These are phyloP conservation scores for Phytophthora vignae DNA, from an alignment of 352 stramenopile species.

Conservation along the genomic window DNA sequence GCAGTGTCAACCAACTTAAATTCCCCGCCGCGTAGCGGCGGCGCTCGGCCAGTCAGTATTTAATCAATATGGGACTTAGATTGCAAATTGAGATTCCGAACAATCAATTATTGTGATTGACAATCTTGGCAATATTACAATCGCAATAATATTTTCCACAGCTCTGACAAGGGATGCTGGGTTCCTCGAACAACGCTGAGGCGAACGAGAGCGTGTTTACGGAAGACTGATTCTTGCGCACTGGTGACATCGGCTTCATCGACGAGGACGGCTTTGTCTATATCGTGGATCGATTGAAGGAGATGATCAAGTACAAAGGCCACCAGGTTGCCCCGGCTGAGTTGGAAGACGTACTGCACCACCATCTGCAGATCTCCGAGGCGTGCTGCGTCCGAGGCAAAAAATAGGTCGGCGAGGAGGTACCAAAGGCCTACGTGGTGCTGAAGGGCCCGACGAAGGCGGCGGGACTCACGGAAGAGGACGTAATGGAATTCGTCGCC, in stretches of 20 bases:
- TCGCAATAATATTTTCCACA: no score
- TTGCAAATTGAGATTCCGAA: no score
- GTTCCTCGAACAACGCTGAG: constrained; percentile 88
- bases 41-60: no score
- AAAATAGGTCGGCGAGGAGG: constrained; percentile 78
- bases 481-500: constrained; percentile 85
- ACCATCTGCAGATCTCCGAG: constrained; percentile 75
- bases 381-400: constrained; percentile 59
- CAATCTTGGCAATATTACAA: no score
- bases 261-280: constrained; percentile 92
- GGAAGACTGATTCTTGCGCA: constrained; percentile 81
- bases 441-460: constrained; percentile 47
- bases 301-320: constrained; percentile 95
- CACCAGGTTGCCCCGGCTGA: constrained; percentile 91
- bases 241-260: constrained; percentile 90
- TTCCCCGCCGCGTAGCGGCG: no score
- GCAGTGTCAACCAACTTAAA: no score
- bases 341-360: constrained; percentile 89
- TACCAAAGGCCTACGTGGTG: constrained; percentile 91
- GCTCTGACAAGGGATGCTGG: constrained; percentile 88
- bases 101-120: no score
- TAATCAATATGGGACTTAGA: no score
- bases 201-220: constrained; percentile 79
- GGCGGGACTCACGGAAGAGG: constrained; percentile 50
- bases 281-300: constrained; percentile 92